Base-by-base conservation (phyloP, 345 rosid genomes). In the Ceriops decandra region DNA sequence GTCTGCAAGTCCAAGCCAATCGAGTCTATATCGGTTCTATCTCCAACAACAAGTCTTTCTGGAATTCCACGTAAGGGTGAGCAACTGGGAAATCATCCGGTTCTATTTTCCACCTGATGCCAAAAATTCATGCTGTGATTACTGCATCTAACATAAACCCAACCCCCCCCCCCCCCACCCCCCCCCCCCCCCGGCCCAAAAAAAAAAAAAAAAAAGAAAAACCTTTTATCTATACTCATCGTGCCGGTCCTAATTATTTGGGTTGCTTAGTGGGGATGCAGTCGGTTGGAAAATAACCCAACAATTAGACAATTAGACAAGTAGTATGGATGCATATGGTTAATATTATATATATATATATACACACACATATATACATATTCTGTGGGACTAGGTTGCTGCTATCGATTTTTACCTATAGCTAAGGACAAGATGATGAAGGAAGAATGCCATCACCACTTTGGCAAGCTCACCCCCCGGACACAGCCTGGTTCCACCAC, bases 381-480 rank as follows among this genome's bases (percentile, higher is more conserved):
- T 33, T 53, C 7, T 10, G 20, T 7, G 67, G 72, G 17, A 1
- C 5, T 19, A 33, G 35, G 49, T 53, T 22, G 57, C 27, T 64
- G 53, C 66, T 58, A 68, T 51, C 15, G 49, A 42, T 15, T 47
- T n/a, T 52, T 74, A 93, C 97, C 93, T 87, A 68, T 81, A 90
- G 52, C 72, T 79, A 36, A 87, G 85, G 86, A 90, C 92, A 78
- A 93, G 87, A 83, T 85, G 98, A 79, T 93, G 98, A 71, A 93
- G 88, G 72, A 90, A 93, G 71, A 89, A 85, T 20, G 93, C 82
- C 30, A 68, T 79, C 76, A 76, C 87, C n/a, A 89, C 80, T 79
- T 82, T 85, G 67, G 93, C 98, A 54, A 93, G 86, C 56, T 90
- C 97, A 58, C 84, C 84, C 51, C 98, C 98, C 26, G 98, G 97